Base-by-base conservation (phyloP, 2,329 filamentous ascomycete species). In the Aaosphaeria arxii region DNA sequence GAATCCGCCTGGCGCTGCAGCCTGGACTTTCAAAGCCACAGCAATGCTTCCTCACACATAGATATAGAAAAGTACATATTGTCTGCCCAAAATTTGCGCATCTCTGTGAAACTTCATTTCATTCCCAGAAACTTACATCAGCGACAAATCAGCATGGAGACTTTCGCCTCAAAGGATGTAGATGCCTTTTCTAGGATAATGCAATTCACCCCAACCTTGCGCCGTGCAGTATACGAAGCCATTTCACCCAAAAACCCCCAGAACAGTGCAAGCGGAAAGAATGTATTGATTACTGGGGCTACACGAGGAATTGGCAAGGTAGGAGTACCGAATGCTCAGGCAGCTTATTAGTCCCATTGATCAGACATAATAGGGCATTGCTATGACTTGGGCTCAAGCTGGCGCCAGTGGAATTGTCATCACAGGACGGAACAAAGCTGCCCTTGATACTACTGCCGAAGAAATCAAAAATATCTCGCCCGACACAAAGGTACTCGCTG, bases 231-330 rank as follows among this genome's bases (percentile, higher is more conserved):
- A 7, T 71, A 71, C 42, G 46, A 62, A 0, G 48, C 56, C 13
- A 62, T 71, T 38, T 52, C 53, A 13, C 61, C 67, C 0, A 38
- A 56, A 2, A 49, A 55, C 30, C 61, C 67, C 0, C 30, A 56
- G 1, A 49, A 62, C 3, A 59, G 49, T 1, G 52, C 55, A 1
- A 44, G 40, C 5, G 65, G 64, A 39, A 69, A 67, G 46, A 47
- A 45, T 30, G 51, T 70, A 7, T 42, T 67, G 7, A 55, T 69
- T 13, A 67, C 63, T 7, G 65, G 66, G n/a, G 66, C 56, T 31
- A 55, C 50, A 9, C 45, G 42, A 7, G 61, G 63, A 6, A 61
- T 71, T 11, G 67, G 68, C 4, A 30, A 30, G 41, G 41, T 43
- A 29, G 11, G 33, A 24, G 17, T 24, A 24, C 17, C 17, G 17